Evolutionary conservation across 2,329 filamentous ascomycete genomes (phyloP).

Genomic region (Zymoseptoria pseudotritici): DNA sequence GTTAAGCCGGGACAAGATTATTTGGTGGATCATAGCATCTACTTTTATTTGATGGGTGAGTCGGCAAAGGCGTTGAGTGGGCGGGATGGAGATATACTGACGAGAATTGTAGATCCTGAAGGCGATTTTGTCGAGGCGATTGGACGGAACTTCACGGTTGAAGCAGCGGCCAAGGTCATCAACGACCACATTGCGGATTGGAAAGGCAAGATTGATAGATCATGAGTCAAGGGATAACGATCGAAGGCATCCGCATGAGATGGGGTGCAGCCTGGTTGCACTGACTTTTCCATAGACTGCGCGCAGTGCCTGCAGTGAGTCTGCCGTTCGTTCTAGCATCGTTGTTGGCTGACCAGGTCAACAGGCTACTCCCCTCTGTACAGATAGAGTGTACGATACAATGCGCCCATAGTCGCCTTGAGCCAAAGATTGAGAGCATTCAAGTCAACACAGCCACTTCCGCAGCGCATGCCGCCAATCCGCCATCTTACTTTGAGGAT

Average conservation of each 20-base stretch:
- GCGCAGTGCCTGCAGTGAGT: neutral
- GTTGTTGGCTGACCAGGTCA: neutral
- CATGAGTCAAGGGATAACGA: neutral
- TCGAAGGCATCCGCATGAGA: neutral
- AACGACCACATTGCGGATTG: conserved; percentile 76
- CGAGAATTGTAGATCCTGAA: conserved; percentile 61
- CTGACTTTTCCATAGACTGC: neutral
- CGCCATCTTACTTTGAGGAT: no score
- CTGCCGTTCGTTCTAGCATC: neutral
- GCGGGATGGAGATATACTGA: neutral
- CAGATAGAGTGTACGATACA: neutral
- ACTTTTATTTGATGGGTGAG: conserved; percentile 93
- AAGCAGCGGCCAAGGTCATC: conserved; percentile 77
- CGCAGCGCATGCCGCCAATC: neutral
- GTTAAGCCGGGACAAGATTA: conserved; percentile 94
- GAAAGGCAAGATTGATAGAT: conserved; percentile 50
- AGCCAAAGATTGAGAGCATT: no score
- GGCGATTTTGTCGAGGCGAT: conserved; percentile 97
- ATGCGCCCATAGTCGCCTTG: no score
- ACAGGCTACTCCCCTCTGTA: neutral
- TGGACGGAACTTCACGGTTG: conserved; percentile 85
- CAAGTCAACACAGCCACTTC: no score
- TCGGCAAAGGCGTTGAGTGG: conserved; percentile 5
- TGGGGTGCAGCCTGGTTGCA: neutral
- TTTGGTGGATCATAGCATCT: conserved; percentile 96